These are phyloP conservation scores for Linnemannia hyalina DNA, from an alignment of 192 early-diverging fungal species.

Conservation along the genomic window DNA sequence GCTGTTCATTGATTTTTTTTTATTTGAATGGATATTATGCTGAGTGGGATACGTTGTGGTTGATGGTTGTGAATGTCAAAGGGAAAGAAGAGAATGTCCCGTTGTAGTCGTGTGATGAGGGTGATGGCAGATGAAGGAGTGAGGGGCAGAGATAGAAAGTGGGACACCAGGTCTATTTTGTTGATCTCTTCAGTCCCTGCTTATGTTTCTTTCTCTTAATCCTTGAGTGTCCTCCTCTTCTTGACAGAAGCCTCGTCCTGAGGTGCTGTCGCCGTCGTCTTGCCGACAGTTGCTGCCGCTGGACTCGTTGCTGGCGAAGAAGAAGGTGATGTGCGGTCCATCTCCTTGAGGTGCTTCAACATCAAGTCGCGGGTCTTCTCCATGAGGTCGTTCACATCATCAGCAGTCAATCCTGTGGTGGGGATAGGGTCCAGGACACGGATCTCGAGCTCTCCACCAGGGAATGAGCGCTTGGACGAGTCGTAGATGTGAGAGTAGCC, in stretches of 20 bases:
- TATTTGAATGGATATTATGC: neutral
- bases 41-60: neutral
- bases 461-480: slow-evolving; percentile 64
- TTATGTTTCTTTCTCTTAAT: neutral
- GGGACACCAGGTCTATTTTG: slow-evolving; percentile 2
- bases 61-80: neutral
- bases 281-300: neutral
- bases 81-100: neutral
- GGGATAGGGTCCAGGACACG: slow-evolving; percentile 69
- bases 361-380: slow-evolving; percentile 63
- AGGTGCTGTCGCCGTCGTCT: slow-evolving; percentile 20
- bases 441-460: slow-evolving; percentile 66
- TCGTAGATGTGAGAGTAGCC: slow-evolving; percentile 73
- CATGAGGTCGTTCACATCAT: slow-evolving; percentile 63
- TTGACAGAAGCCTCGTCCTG: slow-evolving; percentile 42
- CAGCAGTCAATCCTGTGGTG: slow-evolving; percentile 57
- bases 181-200: neutral
- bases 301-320: neutral
- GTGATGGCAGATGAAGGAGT: neutral
- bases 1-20: neutral
- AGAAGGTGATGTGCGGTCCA: slow-evolving; percentile 24
- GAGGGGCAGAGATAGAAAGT: neutral
- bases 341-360: slow-evolving; percentile 64
- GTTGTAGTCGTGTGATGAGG: too few species aligned
- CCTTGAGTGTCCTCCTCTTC: slow-evolving; percentile 52